Evolutionary conservation across 75 land plant species (phyloP), one percentile per base, ranked within the genome.

Genomic region (Ceratopteris richardii): DNA sequence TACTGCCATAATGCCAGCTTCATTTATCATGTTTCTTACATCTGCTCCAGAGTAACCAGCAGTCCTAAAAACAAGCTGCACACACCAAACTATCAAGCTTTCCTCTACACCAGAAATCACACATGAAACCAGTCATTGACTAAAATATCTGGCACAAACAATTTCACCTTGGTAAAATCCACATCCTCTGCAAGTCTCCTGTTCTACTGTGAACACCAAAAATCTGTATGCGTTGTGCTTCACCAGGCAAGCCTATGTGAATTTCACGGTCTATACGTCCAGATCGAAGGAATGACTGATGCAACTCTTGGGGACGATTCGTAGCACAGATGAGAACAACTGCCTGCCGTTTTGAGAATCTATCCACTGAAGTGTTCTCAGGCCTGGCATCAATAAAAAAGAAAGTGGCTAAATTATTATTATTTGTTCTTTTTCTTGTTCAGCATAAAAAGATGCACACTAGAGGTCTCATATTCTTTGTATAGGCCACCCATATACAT

Each of bases 1-100:
- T 82, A 91, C 97, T 50, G 98, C 77, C 87, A 87, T 85, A 41
- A 93, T 85, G 61, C 63, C 82, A 23, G 94, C 76, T 71, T 94
- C 98, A 74, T 88, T 89, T 28, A 89, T 82, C 57, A 94, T 82
- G 63, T 81, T 86, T 17, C 83, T 70, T 21, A 94, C 79, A 74
- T 94, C 98, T 41, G 98, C 98, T 19, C 98, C 98, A 29, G 98
- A 89, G 74, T 76, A 89, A 29, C 98, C 98, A 69, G 77, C 73
- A 22, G 98, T 89, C 39, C 98, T 90, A 52, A 80, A 94, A 14
- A 86, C 98, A 75, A 94, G 80, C 98, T 94, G 88, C 51, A 65
- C 2, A 47, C 3, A 33, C n/a, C n/a, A n/a, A n/a, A n/a, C n/a
- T n/a, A n/a, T n/a, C n/a, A n/a, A n/a, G n/a, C n/a, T n/a, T n/a